Percentiles rank a stretch among this genome's conserved stretches.
Evolutionary conservation across 2,329 filamentous ascomycete genomes (phyloP).

Genomic region (Ciborinia camelliae): DNA sequence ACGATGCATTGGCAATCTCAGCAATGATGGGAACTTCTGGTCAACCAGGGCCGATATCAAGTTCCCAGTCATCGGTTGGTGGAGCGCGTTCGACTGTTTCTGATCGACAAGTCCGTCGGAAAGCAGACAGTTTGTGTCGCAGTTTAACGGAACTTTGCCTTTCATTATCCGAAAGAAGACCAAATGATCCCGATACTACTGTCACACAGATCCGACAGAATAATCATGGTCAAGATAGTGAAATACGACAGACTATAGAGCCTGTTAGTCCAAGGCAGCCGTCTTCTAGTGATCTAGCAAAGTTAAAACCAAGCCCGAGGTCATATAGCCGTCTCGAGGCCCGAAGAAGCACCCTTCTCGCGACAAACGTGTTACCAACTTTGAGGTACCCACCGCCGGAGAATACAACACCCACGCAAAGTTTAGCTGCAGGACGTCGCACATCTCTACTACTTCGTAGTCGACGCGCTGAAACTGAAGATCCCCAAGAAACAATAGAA

Average conservation of each 20-base stretch:
- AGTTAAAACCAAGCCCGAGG: conserved; percentile 35
- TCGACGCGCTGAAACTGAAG: conserved; percentile 35
- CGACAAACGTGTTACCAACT: conserved; percentile 33
- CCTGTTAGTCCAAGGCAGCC: conserved; percentile 25
- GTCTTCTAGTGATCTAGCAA: conserved; percentile 25
- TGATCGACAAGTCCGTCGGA: conserved; percentile 82
- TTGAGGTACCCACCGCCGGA: conserved; percentile 35
- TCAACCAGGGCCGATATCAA: conserved; percentile 65
- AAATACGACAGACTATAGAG: conserved; percentile 27
- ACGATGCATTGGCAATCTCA: conserved; percentile 76
- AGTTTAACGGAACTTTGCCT: conserved; percentile 91
- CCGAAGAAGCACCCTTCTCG: conserved; percentile 37
- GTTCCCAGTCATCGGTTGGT: conserved; percentile 47
- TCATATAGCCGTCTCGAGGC: conserved; percentile 37
- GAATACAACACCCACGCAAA: conserved; percentile 41
- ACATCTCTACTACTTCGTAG: conserved; percentile 51
- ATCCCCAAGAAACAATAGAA: conserved; percentile 41
- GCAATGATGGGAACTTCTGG: conserved; percentile 72
- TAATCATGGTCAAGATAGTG: conserved; percentile 25
- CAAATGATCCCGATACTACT: conserved; percentile 28
- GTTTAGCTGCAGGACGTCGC: conserved; percentile 52
- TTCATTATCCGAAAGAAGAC: conserved; percentile 64
- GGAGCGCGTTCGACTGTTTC: conserved; percentile 47
- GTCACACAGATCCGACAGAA: conserved; percentile 24
- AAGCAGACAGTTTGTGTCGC: conserved; percentile 88